phyloP scores from a whole-genome alignment of 306 rosid genomes.

The Herpetospermum pedunculosum region DNA sequence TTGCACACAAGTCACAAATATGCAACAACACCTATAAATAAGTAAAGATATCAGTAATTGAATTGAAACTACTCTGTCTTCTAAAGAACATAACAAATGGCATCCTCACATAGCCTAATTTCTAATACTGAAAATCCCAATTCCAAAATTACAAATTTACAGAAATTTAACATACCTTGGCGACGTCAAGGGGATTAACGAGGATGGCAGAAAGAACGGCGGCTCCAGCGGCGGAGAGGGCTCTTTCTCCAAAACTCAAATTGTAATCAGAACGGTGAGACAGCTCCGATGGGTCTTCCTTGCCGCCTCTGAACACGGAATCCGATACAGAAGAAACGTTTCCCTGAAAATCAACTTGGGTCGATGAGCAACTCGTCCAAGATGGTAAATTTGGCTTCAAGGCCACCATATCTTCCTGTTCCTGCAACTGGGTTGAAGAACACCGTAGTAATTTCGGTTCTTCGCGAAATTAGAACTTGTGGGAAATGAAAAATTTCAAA shows the following conservation, averaged over 20 bases:
- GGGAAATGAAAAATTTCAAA: background rate
- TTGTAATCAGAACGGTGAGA: constrained; percentile 22
- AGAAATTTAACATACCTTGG: constrained; percentile 41
- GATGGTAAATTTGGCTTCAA: constrained; percentile 30
- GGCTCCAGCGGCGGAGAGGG: constrained; percentile 73
- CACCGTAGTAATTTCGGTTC: background rate
- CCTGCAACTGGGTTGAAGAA: background rate
- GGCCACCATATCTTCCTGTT: constrained; percentile 21
- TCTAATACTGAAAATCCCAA: background rate
- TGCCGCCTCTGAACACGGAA: constrained; percentile 8
- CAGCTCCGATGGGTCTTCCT: constrained; percentile 3
- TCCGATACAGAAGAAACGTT: constrained; percentile 23
- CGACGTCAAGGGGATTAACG: constrained; percentile 86
- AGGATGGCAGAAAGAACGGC: constrained; percentile 70
- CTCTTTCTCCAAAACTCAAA: constrained; percentile 47
- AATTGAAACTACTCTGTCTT: background rate
- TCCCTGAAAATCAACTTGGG: constrained; percentile 30
- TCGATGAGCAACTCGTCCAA: constrained; percentile 30
- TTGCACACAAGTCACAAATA: no score
- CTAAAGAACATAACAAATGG: background rate
- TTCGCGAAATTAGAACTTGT: background rate
- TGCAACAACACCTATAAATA: background rate
- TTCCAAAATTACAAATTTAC: background rate
- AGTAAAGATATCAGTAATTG: background rate
- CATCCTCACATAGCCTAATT: background rate